Base-by-base conservation (phyloP, 805 yeast genomes). In the Ascoidea asiatica region DNA sequence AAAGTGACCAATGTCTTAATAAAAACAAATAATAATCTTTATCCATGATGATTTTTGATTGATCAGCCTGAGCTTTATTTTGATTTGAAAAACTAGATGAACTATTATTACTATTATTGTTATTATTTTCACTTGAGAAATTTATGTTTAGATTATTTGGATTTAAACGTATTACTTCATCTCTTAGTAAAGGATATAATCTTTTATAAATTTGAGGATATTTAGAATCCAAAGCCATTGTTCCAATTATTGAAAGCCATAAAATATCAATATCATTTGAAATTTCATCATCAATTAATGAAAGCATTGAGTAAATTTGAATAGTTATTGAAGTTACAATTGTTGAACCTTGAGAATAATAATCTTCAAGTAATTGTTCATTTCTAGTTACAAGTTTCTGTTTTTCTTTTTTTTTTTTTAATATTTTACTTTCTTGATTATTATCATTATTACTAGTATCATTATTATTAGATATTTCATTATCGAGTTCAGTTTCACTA, bases 201-300 rank as follows among this genome's bases (percentile, higher is more conserved):
- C 75, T 67, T 43, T 78, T 75, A 59, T 87, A 88, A 0, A 89
- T 79, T 44, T 74, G 77, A 2, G 95, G 90, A 51, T 79, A 78
- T 48, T 75, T 74, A 15, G 71, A 67, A 52, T 84, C 90, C 38
- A 88, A 62, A 0, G 97, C 82, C 0, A 92, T 78, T 0, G 94
- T 79, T 1, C 98, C 98, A 11, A 90, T 73, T 2, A 92, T 80
- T 0, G 95, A 72, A 3, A 88, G 67, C 99, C 99, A 92, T 40
- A 94, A 63, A 47, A 65, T 65, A 42, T 77, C 81, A 13, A 72
- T 51, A 29, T 29, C 35, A 52, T 69, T 77, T 22, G 66, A 64
- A n/a, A 66, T 57, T 39, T 69, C 69, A 1, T 95, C 82, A 56
- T 88, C 95, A 41, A 96, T 97, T 41, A 90, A 75, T 15, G 79